Percentiles rank a stretch among this genome's conserved stretches.
Conservation (phyloP, 208 protist genomes). For the Trypanosoma melophagium region DNA sequence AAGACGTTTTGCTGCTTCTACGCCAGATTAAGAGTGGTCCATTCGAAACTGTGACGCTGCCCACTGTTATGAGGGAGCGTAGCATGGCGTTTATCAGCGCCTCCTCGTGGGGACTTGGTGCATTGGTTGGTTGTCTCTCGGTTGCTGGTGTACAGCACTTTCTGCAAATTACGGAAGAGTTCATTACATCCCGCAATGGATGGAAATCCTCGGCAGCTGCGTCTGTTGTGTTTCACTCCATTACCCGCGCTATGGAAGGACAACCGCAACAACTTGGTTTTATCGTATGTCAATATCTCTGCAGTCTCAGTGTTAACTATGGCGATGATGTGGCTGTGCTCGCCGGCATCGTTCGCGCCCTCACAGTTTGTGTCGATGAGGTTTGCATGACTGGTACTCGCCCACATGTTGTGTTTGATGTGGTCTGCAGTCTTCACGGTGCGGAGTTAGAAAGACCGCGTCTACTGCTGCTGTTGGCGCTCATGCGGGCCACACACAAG, state of each 20-base stretch:
- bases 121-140: conserved; percentile 59
- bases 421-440: conserved; percentile 20
- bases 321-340: conserved; percentile 29
- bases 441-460: conserved; percentile 35
- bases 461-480: conserved; percentile 39
- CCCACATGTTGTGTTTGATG: conserved; percentile 40
- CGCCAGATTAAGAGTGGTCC: conserved; percentile 21
- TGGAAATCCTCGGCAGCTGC: conserved; percentile 49
- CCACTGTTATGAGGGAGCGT: conserved; percentile 31
- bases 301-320: conserved; percentile 31
- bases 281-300: conserved; percentile 56
- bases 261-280: conserved; percentile 66
- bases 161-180: conserved; percentile 38
- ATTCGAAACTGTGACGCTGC: conserved; percentile 39
- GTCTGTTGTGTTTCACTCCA: conserved; percentile 54
- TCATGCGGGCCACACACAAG: conserved; percentile 35
- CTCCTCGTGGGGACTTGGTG: conserved; percentile 50
- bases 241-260: conserved; percentile 54
- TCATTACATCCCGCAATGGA: conserved; percentile 47
- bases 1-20: conserved; percentile 10
- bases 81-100: conserved; percentile 41
- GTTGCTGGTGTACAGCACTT: conserved; percentile 50
- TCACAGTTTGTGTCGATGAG: conserved; percentile 46
- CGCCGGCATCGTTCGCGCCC: conserved; percentile 47
- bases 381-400: conserved; percentile 65